Evolutionary conservation across 495 filamentous ascomycete genomes (phyloP).

Genomic region (Alectoria sarmentosa): DNA sequence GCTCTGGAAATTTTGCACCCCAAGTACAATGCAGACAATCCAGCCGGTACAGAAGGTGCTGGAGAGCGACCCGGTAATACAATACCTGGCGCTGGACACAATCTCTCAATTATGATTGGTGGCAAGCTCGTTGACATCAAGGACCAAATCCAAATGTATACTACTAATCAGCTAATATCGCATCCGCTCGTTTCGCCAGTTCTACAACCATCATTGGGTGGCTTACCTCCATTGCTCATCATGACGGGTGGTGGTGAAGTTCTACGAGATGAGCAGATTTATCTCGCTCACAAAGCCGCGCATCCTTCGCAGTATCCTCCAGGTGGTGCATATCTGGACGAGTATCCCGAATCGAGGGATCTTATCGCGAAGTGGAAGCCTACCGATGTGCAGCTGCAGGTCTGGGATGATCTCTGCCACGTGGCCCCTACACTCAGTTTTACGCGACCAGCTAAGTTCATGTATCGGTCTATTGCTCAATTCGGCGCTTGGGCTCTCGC

Average conservation of each 20-base stretch:
- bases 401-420: conserved; percentile 93
- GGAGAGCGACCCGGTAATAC: conserved; percentile 25
- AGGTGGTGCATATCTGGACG: conserved; percentile 54
- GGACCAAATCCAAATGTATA: conserved; percentile 94
- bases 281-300: conserved; percentile 88
- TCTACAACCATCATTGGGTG: conserved; percentile 78
- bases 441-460: conserved; percentile 87
- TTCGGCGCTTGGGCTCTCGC: conserved; percentile 89
- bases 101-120: conserved; percentile 59
- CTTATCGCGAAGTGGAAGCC: conserved; percentile 58
- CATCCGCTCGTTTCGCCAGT: conserved; percentile 89
- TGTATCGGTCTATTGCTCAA: conserved; percentile 84
- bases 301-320: conserved; percentile 69
- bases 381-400: conserved; percentile 90
- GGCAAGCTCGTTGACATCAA: conserved; percentile 64
- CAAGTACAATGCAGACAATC: conserved; percentile 24
- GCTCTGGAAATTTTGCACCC: conserved; percentile 15
- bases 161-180: conserved; percentile 75
- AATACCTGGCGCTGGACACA: conserved; percentile 35
- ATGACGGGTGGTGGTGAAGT: conserved; percentile 83
- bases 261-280: conserved; percentile 89
- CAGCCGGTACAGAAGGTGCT: conserved; percentile 19
- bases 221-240: conserved; percentile 79
- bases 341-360: conserved; percentile 50
- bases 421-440: conserved; percentile 87